These are phyloP conservation scores for Plasmodium yoelii DNA, from an alignment of 169 alveolate genomes.

Conservation along the genomic window DNA sequence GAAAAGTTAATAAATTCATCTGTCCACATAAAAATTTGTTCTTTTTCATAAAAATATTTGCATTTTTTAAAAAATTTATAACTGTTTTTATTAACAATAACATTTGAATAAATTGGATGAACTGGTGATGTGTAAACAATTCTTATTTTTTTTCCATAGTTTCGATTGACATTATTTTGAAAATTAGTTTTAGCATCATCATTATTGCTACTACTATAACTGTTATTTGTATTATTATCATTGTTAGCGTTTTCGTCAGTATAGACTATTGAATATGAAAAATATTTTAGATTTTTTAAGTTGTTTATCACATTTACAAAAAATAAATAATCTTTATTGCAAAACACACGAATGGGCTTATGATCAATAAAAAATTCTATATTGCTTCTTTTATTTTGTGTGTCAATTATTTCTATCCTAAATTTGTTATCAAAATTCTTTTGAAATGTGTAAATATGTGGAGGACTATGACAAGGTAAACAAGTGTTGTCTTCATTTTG, in stretches of 20 bases:
- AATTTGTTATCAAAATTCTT: slow-evolving; percentile 8
- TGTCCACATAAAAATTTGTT: slow-evolving; percentile 58
- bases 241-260: too few species aligned
- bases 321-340: slow-evolving; percentile 34
- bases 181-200: too few species aligned
- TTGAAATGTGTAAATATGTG: slow-evolving; percentile 30
- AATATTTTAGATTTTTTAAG: slow-evolving; percentile 15
- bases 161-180: slow-evolving; percentile 6
- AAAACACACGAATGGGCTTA: slow-evolving; percentile 54
- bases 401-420: slow-evolving; percentile 46
- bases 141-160: slow-evolving; percentile 41
- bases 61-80: slow-evolving; percentile 47
- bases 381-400: slow-evolving; percentile 26
- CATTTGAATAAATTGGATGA: slow-evolving; percentile 37
- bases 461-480: slow-evolving; percentile 2
- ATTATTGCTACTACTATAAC: too few species aligned
- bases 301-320: slow-evolving; percentile 33
- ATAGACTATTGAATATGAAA: slow-evolving; percentile 38
- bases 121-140: slow-evolving; percentile 43
- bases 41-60: slow-evolving; percentile 60
- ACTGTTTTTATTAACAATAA: not conserved
- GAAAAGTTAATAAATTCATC: slow-evolving; percentile 15
- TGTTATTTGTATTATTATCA: too few species aligned
- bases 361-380: slow-evolving; percentile 13
- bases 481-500: not conserved